Conservation (phyloP, 2,329 filamentous ascomycete genomes). For the Ophiosphaerella herpotricha region DNA sequence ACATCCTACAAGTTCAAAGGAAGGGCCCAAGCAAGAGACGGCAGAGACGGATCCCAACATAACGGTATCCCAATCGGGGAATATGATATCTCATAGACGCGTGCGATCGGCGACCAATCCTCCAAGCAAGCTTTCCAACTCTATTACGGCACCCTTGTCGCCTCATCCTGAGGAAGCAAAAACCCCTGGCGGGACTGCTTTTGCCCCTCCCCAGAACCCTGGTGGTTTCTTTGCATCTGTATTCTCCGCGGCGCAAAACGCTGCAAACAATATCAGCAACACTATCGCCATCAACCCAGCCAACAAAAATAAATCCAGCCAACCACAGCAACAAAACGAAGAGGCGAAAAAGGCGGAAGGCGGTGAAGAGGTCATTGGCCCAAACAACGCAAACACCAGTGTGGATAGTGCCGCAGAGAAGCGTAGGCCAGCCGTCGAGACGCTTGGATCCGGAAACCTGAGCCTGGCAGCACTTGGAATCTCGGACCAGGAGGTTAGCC, state of each 20-base stretch:
- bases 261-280: slow-evolving; percentile 74
- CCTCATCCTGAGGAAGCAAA: slow-evolving; percentile 75
- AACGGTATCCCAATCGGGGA: slow-evolving; percentile 66
- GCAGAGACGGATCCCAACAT: slow-evolving; percentile 55
- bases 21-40: slow-evolving; percentile 28
- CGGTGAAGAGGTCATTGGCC: slow-evolving; percentile 51
- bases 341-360: slow-evolving; percentile 33
- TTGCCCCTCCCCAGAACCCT: slow-evolving; percentile 47
- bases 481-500: slow-evolving; percentile 62
- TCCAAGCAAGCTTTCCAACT: slow-evolving; percentile 87
- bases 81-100: slow-evolving; percentile 74
- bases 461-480: slow-evolving; percentile 90
- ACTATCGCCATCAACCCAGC: slow-evolving; percentile 70
- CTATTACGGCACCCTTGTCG: slow-evolving; percentile 68
- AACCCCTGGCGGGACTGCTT: slow-evolving; percentile 60
- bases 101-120: slow-evolving; percentile 60
- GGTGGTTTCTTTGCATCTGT: slow-evolving; percentile 87
- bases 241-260: slow-evolving; percentile 90
- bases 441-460: slow-evolving; percentile 84
- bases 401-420: slow-evolving; percentile 30
- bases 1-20: slow-evolving; percentile 32
- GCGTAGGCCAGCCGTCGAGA: slow-evolving; percentile 79
- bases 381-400: slow-evolving; percentile 29
- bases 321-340: slow-evolving; percentile 32
- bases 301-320: slow-evolving; percentile 55